Evolutionary conservation across 139 green algal species (phyloP).

Genomic region (Volvox africanus): DNA sequence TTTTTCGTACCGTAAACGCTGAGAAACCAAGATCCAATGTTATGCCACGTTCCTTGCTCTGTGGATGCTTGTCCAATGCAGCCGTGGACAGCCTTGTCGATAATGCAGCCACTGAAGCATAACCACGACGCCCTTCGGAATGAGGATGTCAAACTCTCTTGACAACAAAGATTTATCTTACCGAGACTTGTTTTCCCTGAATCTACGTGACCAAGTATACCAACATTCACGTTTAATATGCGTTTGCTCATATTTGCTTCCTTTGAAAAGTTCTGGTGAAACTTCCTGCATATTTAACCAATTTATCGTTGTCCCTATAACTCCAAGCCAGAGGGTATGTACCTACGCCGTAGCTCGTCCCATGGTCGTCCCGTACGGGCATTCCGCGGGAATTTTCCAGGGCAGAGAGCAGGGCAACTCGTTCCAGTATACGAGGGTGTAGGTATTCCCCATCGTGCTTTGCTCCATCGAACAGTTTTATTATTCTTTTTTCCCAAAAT

Average conservation of each 20-base stretch:
- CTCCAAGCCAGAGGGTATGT: too few relatives aligned
- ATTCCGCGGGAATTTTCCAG: too few relatives aligned
- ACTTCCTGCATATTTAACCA: too few relatives aligned
- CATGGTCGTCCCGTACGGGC: too few relatives aligned
- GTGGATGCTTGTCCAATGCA: constrained; percentile 96
- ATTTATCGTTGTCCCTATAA: too few relatives aligned
- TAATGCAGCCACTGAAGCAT: constrained; percentile 82
- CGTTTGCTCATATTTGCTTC: background rate
- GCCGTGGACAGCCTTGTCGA: constrained; percentile 94
- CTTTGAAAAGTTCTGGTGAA: too few relatives aligned
- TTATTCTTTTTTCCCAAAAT: too few relatives aligned
- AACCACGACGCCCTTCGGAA: background rate
- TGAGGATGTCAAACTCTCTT: background rate
- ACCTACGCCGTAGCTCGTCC: too few relatives aligned
- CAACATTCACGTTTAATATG: constrained; percentile 91
- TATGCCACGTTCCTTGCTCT: constrained; percentile 95
- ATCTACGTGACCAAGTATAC: constrained; percentile 96
- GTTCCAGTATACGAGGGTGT: too few relatives aligned
- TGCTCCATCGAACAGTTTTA: too few relatives aligned
- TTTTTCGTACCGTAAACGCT: constrained; percentile 76
- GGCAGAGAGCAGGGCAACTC: too few relatives aligned
- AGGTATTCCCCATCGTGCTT: too few relatives aligned
- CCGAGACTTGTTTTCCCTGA: constrained; percentile 95
- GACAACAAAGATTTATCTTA: constrained; percentile 38
- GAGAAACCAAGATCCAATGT: constrained; percentile 98